phyloP scores from a whole-genome alignment of 2,329 filamentous ascomycete genomes.

The Ophiostoma novo-ulmi region DNA sequence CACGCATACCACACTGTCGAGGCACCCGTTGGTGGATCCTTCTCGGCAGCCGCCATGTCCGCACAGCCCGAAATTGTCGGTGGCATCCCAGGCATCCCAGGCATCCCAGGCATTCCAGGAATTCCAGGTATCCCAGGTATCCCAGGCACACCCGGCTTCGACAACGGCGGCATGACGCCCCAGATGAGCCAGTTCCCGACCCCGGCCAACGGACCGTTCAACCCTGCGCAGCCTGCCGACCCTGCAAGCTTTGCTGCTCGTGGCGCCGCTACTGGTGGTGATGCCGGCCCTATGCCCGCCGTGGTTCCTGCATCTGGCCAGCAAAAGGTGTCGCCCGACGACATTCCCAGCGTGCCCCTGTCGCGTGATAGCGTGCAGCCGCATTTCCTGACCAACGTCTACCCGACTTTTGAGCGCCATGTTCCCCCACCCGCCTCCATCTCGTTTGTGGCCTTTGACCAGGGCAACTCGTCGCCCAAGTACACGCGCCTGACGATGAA shows the following conservation, averaged over 20 bases:
- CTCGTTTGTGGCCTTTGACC: conserved; percentile 89
- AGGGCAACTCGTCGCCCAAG: conserved; percentile 94
- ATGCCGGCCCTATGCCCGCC: conserved; percentile 39
- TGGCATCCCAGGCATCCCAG: conserved; percentile 36
- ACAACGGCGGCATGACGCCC: conserved; percentile 39
- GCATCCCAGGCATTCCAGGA: conserved; percentile 34
- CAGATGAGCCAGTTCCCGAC: conserved; percentile 58
- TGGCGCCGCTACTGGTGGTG: conserved; percentile 23
- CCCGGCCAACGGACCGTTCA: conserved; percentile 50
- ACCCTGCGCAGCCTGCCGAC: conserved; percentile 39
- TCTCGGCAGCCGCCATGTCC: conserved; percentile 55
- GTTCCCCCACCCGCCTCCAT: conserved; percentile 82
- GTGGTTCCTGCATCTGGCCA: conserved; percentile 59
- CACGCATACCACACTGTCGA: conserved; percentile 89
- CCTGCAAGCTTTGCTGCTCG: conserved; percentile 45
- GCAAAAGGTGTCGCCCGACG: conserved; percentile 78
- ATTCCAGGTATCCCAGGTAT: conserved; percentile 33
- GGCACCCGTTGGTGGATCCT: conserved; percentile 61
- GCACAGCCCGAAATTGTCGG: conserved; percentile 31
- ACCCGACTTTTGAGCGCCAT: conserved; percentile 92
- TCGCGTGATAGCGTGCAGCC: conserved; percentile 77
- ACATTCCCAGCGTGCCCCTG: conserved; percentile 83
- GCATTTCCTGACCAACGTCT: conserved; percentile 80
- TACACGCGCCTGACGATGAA: conserved; percentile 88
- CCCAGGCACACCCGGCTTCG: conserved; percentile 42